phyloP scores from a whole-genome alignment of 106 monocot species.

The Xerophyta viscosa region DNA sequence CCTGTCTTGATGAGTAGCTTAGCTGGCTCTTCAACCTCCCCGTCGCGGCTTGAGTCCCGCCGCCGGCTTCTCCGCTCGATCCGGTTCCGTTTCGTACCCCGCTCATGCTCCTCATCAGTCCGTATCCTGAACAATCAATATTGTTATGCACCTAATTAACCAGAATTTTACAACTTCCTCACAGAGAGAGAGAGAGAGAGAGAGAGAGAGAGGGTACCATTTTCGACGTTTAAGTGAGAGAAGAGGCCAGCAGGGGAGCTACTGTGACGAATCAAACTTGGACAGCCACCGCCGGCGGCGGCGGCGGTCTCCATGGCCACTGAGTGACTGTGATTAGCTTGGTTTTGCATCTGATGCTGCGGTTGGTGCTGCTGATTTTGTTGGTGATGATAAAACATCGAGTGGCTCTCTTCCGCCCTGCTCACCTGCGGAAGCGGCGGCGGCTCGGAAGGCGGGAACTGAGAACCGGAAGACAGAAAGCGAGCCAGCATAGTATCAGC shows the following conservation, averaged over 20 bases:
- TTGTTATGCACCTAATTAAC: neutral
- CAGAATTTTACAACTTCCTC: neutral
- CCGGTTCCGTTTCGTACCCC: slow-evolving; percentile 25
- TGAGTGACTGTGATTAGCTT: slow-evolving; percentile 7
- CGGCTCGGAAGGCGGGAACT: neutral
- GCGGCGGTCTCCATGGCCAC: slow-evolving; percentile 14
- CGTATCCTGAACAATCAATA: slow-evolving; percentile 28
- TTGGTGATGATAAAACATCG: neutral
- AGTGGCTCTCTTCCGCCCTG: no score
- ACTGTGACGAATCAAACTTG: slow-evolving; percentile 38
- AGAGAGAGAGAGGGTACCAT: slow-evolving; percentile 20
- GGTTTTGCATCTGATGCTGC: slow-evolving; percentile 37
- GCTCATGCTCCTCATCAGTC: slow-evolving; percentile 27
- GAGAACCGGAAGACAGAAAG: slow-evolving; percentile 36
- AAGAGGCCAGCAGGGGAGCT: slow-evolving; percentile 63
- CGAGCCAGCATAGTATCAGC: slow-evolving; percentile 68
- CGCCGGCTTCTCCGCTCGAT: slow-evolving; percentile 3
- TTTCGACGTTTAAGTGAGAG: slow-evolving; percentile 35
- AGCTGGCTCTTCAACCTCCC: slow-evolving; percentile 56
- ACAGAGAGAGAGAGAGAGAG: neutral
- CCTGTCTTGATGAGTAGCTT: slow-evolving; percentile 71
- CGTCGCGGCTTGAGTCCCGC: neutral
- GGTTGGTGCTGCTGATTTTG: slow-evolving; percentile 3
- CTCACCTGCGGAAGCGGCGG: no score
- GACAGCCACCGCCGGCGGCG: slow-evolving; percentile 2